phyloP scores from a whole-genome alignment of 306 rosid species.

The Styphnolobium japonicum region DNA sequence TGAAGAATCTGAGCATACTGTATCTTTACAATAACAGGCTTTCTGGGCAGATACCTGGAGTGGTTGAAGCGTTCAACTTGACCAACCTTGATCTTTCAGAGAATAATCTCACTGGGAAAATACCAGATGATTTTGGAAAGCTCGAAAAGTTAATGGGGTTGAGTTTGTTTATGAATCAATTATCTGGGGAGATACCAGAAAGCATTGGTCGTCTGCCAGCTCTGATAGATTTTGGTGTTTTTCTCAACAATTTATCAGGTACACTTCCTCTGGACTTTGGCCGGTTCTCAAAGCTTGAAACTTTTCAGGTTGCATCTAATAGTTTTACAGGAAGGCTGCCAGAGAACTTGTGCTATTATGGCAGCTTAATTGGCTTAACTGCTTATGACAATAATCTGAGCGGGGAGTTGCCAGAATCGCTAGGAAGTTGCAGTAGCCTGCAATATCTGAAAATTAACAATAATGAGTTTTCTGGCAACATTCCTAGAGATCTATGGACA shows the following conservation, averaged over 20 bases:
- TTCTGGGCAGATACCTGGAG: constrained; percentile 44
- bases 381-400: constrained; percentile 43
- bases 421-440: constrained; percentile 54
- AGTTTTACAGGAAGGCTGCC: constrained; percentile 50
- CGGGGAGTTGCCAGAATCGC: constrained; percentile 62
- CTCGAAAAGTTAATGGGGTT: constrained; percentile 24
- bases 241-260: constrained; percentile 45
- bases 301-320: constrained; percentile 38
- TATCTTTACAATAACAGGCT: constrained; percentile 35
- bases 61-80: constrained; percentile 35
- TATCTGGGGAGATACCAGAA: constrained; percentile 46
- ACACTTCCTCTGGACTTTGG: constrained; percentile 46
- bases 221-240: constrained; percentile 28
- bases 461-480: constrained; percentile 48
- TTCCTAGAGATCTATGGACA: constrained; percentile 78
- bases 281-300: constrained; percentile 20
- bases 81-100: constrained; percentile 38
- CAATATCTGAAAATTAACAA: constrained; percentile 6
- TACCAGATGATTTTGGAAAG: constrained; percentile 45
- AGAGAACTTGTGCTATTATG: constrained; percentile 41
- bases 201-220: constrained; percentile 44
- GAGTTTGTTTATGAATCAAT: constrained; percentile 30
- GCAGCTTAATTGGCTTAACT: too few relatives aligned
- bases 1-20: constrained; percentile 40
- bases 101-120: constrained; percentile 34